Conservation (phyloP, 1,284 basidiomycete species). For the Boletellus deceptivus region DNA sequence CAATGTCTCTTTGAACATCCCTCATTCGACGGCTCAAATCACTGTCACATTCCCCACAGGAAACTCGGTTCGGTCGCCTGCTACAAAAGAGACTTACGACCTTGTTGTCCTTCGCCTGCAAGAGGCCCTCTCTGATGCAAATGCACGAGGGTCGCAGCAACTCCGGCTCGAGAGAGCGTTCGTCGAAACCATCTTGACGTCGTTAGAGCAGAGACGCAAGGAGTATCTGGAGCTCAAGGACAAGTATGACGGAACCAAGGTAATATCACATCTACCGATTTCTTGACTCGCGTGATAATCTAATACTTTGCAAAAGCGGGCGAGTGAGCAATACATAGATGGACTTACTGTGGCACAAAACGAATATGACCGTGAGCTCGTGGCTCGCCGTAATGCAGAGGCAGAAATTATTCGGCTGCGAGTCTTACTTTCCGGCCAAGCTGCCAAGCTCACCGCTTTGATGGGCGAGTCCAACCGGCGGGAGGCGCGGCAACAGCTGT, state of each 20-base stretch:
- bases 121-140: constrained; percentile 63
- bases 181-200: constrained; percentile 68
- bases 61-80: constrained; percentile 28
- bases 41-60: constrained; percentile 45
- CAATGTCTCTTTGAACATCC: constrained; percentile 18
- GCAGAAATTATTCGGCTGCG: constrained; percentile 85
- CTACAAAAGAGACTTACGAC: constrained; percentile 44
- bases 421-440: constrained; percentile 86
- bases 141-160: constrained; percentile 58
- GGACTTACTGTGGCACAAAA: constrained; percentile 89
- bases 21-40: constrained; percentile 34
- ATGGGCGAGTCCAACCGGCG: constrained; percentile 76
- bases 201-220: constrained; percentile 66
- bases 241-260: constrained; percentile 86
- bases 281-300: not conserved
- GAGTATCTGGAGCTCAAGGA: constrained; percentile 68
- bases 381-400: constrained; percentile 86
- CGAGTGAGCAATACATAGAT: constrained; percentile 89
- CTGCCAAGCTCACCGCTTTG: constrained; percentile 79
- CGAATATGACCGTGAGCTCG: constrained; percentile 90
- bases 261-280: constrained; percentile 27
- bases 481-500: constrained; percentile 76
- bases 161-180: constrained; percentile 75
- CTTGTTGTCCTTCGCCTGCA: constrained; percentile 52
- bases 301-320: constrained; percentile 49